These are phyloP conservation scores for Fusarium sp. DNA, from an alignment of 2,329 filamentous ascomycete genomes.

Conservation along the genomic window DNA sequence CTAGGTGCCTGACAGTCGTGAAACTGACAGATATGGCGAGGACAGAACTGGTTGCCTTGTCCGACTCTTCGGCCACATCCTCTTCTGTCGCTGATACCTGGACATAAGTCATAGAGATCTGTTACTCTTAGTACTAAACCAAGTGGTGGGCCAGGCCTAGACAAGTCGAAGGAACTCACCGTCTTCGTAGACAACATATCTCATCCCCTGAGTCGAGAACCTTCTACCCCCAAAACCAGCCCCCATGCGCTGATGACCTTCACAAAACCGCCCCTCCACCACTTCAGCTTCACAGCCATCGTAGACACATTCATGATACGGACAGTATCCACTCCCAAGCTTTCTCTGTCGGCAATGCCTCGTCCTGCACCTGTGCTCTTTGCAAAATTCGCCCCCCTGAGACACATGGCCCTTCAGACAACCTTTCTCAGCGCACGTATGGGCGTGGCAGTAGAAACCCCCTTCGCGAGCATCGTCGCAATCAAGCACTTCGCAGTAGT, in stretches of 20 bases:
- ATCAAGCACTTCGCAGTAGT: constrained; percentile 49
- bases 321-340: constrained; percentile 43
- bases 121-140: constrained; percentile 12
- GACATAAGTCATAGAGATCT: constrained; percentile 25
- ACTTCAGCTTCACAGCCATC: constrained; percentile 47
- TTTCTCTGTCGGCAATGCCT: constrained; percentile 43
- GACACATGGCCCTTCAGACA: constrained; percentile 40
- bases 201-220: constrained; percentile 26
- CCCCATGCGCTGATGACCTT: constrained; percentile 36
- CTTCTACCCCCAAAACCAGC: constrained; percentile 22
- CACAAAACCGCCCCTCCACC: constrained; percentile 41
- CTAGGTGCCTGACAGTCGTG: constrained; percentile 37
- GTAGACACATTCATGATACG: constrained; percentile 47
- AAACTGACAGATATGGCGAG: constrained; percentile 45
- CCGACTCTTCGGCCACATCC: constrained; percentile 28
- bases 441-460: constrained; percentile 44
- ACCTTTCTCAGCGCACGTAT: constrained; percentile 48
- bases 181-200: constrained; percentile 39
- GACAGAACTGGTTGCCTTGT: constrained; percentile 29
- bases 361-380: constrained; percentile 47
- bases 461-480: constrained; percentile 46
- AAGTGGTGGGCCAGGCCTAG: not conserved
- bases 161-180: constrained; percentile 38
- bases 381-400: constrained; percentile 39
- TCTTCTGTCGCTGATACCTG: constrained; percentile 20